Evolutionary conservation across 1,284 basidiomycete species (phyloP), one percentile per base, ranked within the genome.

Genomic region (Ceratobasidium sp.): DNA sequence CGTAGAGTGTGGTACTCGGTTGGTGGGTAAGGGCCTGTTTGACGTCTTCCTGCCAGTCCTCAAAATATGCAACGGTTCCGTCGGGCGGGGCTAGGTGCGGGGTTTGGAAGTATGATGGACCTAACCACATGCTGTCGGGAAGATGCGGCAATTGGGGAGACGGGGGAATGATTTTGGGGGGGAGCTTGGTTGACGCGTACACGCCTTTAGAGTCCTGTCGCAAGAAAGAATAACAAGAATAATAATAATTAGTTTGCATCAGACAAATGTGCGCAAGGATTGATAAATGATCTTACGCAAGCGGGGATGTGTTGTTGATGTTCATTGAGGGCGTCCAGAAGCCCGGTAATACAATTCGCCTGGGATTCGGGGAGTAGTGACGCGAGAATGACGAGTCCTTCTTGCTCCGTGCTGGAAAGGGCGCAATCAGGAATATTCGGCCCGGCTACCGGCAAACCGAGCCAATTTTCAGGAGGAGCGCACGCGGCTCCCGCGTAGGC

Each of bases 71-170:
- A 31, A 56, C 27, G 15, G 54, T 27, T 4, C 54, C 54, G 19
- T 56, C 19, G n/a, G 3, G 17, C 27, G 54, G 15, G 14, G 33
- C 19, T 56, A n/a, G n/a, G n/a, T 56, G 5, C 54, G 54, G 33
- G 54, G 54, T 9, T 31, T 31, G 22, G 54, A 56, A 56, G 22
- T 56, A 56, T 14, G 54, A 56, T 56, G 14, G 54, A 7, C n/a
- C n/a, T n/a, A 56, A 19, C 54, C 54, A 56, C 27, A 56, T 29
- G 27, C 33, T 31, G 11, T n/a, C n/a, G n/a, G n/a, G n/a, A n/a
- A n/a, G n/a, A n/a, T n/a, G n/a, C n/a, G n/a, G n/a, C n/a, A n/a
- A n/a, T n/a, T n/a, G n/a, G n/a, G n/a, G n/a, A 56, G 22, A 56
- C 27, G 54, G 54, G 27, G 6, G 54, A 31, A 31, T 29, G 22